phyloP scores from a whole-genome alignment of 139 green algal genomes.

The Auxenochlorella protothecoides region DNA sequence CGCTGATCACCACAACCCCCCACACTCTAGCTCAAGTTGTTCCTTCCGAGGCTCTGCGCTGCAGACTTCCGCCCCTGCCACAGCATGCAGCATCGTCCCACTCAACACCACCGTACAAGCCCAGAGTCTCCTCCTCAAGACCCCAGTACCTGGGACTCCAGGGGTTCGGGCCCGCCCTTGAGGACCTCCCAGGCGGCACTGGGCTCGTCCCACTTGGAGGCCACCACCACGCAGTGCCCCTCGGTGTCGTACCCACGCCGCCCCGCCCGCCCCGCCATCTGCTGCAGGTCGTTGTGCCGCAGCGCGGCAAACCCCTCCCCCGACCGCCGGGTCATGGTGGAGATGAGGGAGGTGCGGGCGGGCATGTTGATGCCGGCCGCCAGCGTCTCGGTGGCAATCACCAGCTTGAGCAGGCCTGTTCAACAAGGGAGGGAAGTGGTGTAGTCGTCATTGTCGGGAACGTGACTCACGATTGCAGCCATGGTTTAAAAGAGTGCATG shows the following conservation, averaged over 20 bases:
- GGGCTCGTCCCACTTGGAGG: slow-evolving; percentile 53
- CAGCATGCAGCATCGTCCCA: too few species aligned
- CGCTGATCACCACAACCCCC: too few species aligned
- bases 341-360: slow-evolving; percentile 79
- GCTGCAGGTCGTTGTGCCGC: slow-evolving; percentile 84
- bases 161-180: slow-evolving; percentile 55
- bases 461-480: too few species aligned
- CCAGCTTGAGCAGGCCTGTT: slow-evolving; percentile 59
- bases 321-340: slow-evolving; percentile 47
- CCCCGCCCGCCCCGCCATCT: slow-evolving; percentile 64
- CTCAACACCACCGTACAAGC: too few species aligned
- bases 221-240: slow-evolving; percentile 63
- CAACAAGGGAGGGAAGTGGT: too few species aligned
- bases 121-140: too few species aligned
- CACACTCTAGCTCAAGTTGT: too few species aligned
- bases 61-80: too few species aligned
- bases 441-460: too few species aligned
- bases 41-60: too few species aligned
- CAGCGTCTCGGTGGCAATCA: slow-evolving; percentile 96
- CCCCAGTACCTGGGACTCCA: slow-evolving; percentile 27
- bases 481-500: too few species aligned
- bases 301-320: slow-evolving; percentile 41
- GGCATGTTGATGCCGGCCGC: slow-evolving; percentile 98
- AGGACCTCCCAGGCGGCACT: slow-evolving; percentile 60
- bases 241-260: slow-evolving; percentile 68